Conservation (phyloP, 345 rosid genomes). For the Excoecaria cochinchinensis region DNA sequence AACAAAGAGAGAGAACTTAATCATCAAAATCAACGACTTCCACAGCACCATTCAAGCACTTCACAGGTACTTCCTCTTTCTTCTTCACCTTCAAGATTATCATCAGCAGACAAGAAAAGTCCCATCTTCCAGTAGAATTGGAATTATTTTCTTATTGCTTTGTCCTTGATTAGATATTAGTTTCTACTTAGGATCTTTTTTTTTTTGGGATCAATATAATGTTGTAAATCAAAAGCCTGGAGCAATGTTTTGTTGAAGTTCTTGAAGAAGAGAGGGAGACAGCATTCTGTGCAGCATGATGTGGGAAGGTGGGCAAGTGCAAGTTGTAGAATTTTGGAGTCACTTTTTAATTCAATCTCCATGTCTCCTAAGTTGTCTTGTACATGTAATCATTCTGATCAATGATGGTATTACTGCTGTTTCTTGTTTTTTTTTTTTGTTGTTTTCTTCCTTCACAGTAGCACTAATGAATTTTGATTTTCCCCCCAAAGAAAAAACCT, state of each 20-base stretch:
- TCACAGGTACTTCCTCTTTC: conserved; percentile 44
- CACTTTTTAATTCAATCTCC: conserved; percentile 40
- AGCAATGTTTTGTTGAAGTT: conserved; percentile 11
- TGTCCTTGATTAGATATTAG: neutral
- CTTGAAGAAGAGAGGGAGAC: conserved; percentile 21
- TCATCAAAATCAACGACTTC: conserved; percentile 21
- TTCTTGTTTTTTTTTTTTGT: neutral
- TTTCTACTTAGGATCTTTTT: neutral
- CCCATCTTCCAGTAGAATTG: conserved; percentile 18
- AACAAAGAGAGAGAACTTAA: conserved; percentile 36
- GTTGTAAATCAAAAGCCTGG: conserved; percentile 7
- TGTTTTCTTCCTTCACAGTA: conserved; percentile 16
- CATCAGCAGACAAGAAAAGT: conserved; percentile 27
- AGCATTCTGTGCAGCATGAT: conserved; percentile 23
- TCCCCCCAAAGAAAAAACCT: neutral
- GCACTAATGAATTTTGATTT: conserved; percentile 4
- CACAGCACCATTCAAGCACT: conserved; percentile 31
- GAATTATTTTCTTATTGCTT: conserved; percentile 1
- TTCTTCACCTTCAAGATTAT: conserved; percentile 39
- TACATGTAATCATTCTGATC: conserved; percentile 38
- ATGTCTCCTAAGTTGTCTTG: conserved; percentile 41
- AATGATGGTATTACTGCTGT: conserved; percentile 31
- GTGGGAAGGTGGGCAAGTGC: conserved; percentile 27
- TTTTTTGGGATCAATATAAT: conserved; percentile 5
- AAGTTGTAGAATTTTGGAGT: conserved; percentile 41